Conservation (phyloP, 352 stramenopile species). For the Phytophthora macrochlamydospora region DNA sequence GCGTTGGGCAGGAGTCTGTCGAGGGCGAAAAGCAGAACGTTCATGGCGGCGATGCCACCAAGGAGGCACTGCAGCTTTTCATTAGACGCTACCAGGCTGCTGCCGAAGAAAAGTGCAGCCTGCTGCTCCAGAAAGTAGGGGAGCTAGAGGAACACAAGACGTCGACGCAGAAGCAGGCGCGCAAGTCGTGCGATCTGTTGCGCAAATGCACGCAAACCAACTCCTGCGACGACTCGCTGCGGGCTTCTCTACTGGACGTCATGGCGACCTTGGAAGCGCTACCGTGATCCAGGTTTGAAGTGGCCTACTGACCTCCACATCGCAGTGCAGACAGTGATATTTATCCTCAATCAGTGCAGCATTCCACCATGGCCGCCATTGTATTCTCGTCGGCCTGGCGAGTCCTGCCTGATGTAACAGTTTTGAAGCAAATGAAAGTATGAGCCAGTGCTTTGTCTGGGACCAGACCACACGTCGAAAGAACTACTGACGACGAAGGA, state of each 20-base stretch:
- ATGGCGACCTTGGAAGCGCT: conserved; percentile 18
- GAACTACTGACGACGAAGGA: background rate
- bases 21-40: conserved; percentile 9
- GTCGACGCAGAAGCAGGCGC: conserved; percentile 29
- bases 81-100: conserved; percentile 47
- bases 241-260: conserved; percentile 38
- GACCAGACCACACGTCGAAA: background rate
- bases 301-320: background rate
- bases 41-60: conserved; percentile 15
- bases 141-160: conserved; percentile 35
- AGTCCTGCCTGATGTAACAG: too few species aligned
- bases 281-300: background rate
- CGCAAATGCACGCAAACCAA: conserved; percentile 39
- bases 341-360: too few species aligned
- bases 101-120: conserved; percentile 55
- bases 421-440: too few species aligned
- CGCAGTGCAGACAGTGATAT: too few species aligned
- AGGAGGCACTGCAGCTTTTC: conserved; percentile 52
- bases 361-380: too few species aligned
- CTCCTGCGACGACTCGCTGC: conserved; percentile 34
- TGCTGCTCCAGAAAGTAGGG: conserved; percentile 36
- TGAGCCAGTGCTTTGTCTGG: background rate
- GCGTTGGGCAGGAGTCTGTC: conserved; percentile 14
- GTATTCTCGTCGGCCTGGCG: too few species aligned
- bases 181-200: conserved; percentile 35